Conservation (phyloP, 805 yeast genomes). For the Yamadazyma olivae region DNA sequence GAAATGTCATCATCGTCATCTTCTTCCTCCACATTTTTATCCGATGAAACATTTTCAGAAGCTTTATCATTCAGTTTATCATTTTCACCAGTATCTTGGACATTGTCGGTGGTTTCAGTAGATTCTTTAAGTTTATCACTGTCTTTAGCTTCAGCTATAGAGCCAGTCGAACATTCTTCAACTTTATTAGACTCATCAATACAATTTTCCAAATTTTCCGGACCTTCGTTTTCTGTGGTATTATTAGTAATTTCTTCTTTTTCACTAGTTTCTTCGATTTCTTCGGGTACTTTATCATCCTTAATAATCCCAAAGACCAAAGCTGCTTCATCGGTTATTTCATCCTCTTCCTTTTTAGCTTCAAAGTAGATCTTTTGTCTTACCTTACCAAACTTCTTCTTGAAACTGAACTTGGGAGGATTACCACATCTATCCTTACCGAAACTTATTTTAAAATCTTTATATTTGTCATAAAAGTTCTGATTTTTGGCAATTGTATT, state of each 20-base stretch:
- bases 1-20: slow-evolving; percentile 37
- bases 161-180: not conserved
- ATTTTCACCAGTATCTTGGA: slow-evolving; percentile 2
- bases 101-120: not conserved
- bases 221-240: not conserved
- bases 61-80: slow-evolving; percentile 5
- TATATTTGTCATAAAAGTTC: slow-evolving; percentile 42
- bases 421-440: slow-evolving; percentile 84
- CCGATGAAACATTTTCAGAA: slow-evolving; percentile 2
- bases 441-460: slow-evolving; percentile 55
- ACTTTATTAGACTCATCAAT: not conserved
- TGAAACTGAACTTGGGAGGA: slow-evolving; percentile 53
- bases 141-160: not conserved
- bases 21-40: slow-evolving; percentile 23
- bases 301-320: slow-evolving; percentile 42
- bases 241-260: too few relatives aligned
- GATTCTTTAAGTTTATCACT: not conserved
- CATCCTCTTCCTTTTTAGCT: slow-evolving; percentile 12
- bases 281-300: not conserved
- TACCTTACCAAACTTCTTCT: slow-evolving; percentile 32
- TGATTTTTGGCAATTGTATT: slow-evolving; percentile 32
- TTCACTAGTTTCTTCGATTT: slow-evolving; percentile 5
- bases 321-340: slow-evolving; percentile 40
- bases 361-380: slow-evolving; percentile 29
- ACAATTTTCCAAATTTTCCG: not conserved